Conservation (phyloP, 257 asterid genomes). For the Salvia hispanica region DNA sequence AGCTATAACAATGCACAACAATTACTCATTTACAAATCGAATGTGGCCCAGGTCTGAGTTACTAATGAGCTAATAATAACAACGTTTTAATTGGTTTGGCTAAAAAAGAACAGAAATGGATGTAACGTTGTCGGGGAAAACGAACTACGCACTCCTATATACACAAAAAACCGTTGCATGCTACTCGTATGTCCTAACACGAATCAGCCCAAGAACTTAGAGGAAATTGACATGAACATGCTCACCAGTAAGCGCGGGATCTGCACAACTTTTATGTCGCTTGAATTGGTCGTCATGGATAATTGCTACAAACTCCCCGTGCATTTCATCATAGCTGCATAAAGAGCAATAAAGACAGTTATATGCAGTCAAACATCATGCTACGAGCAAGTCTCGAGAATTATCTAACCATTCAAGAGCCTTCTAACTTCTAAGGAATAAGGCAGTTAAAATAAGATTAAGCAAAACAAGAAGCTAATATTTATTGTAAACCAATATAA, state of each 20-base stretch:
- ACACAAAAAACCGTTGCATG: no score
- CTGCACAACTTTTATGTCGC: slow-evolving; percentile 28
- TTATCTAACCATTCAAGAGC: background rate
- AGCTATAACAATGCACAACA: background rate
- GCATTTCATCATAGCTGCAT: slow-evolving; percentile 46
- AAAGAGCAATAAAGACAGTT: slow-evolving; percentile 17
- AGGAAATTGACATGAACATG: background rate
- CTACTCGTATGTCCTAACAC: no score
- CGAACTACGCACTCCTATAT: background rate
- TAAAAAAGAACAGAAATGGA: background rate
- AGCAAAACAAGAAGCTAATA: background rate
- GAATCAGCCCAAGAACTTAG: slow-evolving; percentile 18
- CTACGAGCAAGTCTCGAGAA: background rate
- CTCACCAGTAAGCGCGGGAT: slow-evolving; percentile 9
- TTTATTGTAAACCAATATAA: background rate
- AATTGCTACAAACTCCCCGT: slow-evolving; percentile 56
- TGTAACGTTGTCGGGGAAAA: background rate
- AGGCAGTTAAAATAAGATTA: background rate
- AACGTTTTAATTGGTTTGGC: slow-evolving; percentile 2
- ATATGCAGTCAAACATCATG: slow-evolving; percentile 7
- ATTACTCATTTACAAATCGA: background rate
- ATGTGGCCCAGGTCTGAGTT: background rate
- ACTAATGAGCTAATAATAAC: slow-evolving; percentile 20
- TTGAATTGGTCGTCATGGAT: slow-evolving; percentile 69
- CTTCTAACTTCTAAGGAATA: slow-evolving; percentile 10